Percentiles rank a stretch among this genome's conserved stretches.
Evolutionary conservation across 108 stramenopile genomes (phyloP).

Genomic region (Bacterosira constricta): DNA sequence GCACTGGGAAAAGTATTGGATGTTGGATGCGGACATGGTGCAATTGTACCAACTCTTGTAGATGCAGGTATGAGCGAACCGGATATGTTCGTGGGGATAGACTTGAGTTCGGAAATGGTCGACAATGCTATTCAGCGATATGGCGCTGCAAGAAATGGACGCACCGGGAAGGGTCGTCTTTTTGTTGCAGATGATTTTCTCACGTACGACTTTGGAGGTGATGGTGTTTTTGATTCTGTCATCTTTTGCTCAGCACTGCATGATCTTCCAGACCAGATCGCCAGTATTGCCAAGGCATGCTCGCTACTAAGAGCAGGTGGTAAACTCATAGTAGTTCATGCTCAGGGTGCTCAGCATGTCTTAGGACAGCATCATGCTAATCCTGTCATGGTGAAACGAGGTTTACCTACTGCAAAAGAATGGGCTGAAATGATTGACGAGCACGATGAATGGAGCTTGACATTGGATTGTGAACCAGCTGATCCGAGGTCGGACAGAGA

Average conservation of each 20-base stretch:
- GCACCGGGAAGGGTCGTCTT: constrained; percentile 36
- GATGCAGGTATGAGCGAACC: constrained; percentile 52
- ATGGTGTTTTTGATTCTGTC: constrained; percentile 51
- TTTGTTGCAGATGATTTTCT: constrained; percentile 53
- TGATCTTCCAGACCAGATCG: constrained; percentile 65
- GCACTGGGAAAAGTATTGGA: constrained; percentile 52
- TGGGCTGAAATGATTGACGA: constrained; percentile 36
- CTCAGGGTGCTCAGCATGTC: constrained; percentile 76
- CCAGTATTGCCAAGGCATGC: constrained; percentile 52
- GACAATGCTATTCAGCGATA: constrained; percentile 56
- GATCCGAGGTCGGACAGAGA: constrained; percentile 46
- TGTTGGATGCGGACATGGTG: constrained; percentile 79
- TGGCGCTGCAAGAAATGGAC: constrained; percentile 35
- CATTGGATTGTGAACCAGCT: constrained; percentile 31
- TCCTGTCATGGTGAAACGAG: constrained; percentile 69
- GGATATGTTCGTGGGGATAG: constrained; percentile 62
- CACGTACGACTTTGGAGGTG: constrained; percentile 49
- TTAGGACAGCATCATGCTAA: constrained; percentile 57
- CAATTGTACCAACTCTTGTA: constrained; percentile 56
- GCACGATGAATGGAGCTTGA: constrained; percentile 29
- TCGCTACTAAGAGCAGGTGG: constrained; percentile 48
- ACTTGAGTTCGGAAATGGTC: constrained; percentile 76
- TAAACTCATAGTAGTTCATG: constrained; percentile 61
- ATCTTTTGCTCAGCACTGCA: constrained; percentile 77
- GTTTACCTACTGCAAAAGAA: constrained; percentile 64